A percentile compares a stretch with the other conserved stretches of the same genome.
These are phyloP conservation scores for Borealophlyctis nickersoniae DNA, from an alignment of 192 early-diverging fungal species.

Conservation along the genomic window DNA sequence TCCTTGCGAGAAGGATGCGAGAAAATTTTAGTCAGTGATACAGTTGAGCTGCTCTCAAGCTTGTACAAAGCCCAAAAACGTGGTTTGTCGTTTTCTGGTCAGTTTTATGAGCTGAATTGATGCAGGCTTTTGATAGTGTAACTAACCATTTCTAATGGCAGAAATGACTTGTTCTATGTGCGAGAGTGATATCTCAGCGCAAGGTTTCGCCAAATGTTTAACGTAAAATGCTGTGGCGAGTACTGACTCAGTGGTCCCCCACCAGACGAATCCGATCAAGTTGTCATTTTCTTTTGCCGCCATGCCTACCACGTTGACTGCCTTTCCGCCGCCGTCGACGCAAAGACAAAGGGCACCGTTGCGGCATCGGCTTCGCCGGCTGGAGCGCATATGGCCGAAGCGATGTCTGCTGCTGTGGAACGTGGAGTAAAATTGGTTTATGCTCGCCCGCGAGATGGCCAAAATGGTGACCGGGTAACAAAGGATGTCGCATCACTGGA, in stretches of 20 bases:
- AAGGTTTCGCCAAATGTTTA: no score
- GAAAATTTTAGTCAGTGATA: constrained; percentile 86
- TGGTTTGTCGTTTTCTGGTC: constrained; percentile 23
- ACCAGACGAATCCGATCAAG: no score
- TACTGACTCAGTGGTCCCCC: no score
- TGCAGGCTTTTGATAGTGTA: constrained; percentile 7
- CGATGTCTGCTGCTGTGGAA: background rate
- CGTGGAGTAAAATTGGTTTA: constrained; percentile 3
- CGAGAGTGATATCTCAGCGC: constrained; percentile 15
- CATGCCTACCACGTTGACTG: constrained; percentile 87
- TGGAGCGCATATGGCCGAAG: background rate
- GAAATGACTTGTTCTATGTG: constrained; percentile 29
- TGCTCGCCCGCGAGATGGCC: background rate
- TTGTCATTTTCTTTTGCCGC: constrained; percentile 85
- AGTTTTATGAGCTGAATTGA: constrained; percentile 2
- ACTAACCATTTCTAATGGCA: constrained; percentile 7
- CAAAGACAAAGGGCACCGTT: constrained; percentile 1
- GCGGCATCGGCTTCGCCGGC: background rate
- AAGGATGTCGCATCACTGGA: background rate
- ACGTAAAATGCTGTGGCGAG: no score
- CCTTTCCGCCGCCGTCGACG: constrained; percentile 33
- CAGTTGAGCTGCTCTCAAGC: constrained; percentile 64
- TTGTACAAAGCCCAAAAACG: constrained; percentile 26
- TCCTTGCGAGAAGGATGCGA: constrained; percentile 87
- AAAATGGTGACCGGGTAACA: background rate